Conservation (phyloP, 345 rosid genomes). For the Murraya koenigii region DNA sequence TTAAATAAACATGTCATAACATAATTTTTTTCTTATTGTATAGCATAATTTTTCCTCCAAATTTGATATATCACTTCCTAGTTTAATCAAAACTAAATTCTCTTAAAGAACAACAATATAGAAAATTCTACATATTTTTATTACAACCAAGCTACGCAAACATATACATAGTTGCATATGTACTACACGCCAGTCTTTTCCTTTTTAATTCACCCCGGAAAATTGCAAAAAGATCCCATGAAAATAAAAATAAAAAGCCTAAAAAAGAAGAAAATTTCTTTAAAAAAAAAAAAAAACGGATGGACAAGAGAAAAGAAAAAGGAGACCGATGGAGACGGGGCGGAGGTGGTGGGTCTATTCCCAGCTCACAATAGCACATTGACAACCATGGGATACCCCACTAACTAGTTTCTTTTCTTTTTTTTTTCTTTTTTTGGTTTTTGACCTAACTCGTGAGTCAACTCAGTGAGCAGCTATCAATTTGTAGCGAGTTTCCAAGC, state of each 20-base stretch:
- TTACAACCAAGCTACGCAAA: constrained; percentile 12
- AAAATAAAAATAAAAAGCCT: background rate
- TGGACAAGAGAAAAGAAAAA: background rate
- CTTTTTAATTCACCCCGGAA: constrained; percentile 16
- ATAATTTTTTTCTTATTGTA: too few species aligned
- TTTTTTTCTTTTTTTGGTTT: background rate
- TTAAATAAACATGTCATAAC: too few species aligned
- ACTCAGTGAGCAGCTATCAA: constrained; percentile 30
- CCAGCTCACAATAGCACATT: constrained; percentile 31
- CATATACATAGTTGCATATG: background rate
- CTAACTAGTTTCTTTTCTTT: background rate
- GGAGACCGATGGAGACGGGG: background rate
- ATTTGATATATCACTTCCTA: too few species aligned
- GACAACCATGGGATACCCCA: constrained; percentile 13
- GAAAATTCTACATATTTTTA: background rate
- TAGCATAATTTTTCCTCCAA: too few species aligned
- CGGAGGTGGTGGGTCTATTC: constrained; percentile 33
- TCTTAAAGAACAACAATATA: background rate
- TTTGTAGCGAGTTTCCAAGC: constrained; percentile 57
- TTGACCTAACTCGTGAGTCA: constrained; percentile 10
- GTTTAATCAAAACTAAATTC: too few species aligned
- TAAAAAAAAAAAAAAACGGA: background rate
- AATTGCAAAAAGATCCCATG: constrained; percentile 20
- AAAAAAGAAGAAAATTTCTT: background rate
- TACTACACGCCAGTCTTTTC: constrained; percentile 12